Base-by-base conservation (phyloP, 2,329 filamentous ascomycete species). In the Aureobasidium sp. region DNA sequence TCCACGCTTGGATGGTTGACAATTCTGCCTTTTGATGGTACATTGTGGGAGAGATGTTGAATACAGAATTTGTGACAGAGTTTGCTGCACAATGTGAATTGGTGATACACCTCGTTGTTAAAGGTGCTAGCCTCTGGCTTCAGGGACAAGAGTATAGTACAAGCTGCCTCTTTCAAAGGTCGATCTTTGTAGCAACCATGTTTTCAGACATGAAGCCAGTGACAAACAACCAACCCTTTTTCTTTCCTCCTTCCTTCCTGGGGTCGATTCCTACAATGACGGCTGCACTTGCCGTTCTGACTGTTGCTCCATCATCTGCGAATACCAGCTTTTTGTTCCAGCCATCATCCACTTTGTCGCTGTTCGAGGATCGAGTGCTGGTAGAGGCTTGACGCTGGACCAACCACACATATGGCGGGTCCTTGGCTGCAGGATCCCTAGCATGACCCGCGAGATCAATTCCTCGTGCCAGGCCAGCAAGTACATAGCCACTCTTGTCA, bases 181-280 rank as follows among this genome's bases (percentile, higher is more conserved):
- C 76, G 36, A 86, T 77, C 69, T 80, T 80, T 22, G 82, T 75
- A 12, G 82, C 82, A 64, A 84, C 68, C 37, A 80, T 72, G 62
- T 70, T 77, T 36, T 74, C 72, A 2, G 82, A 79, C 63, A 81
- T 64, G 61, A 84, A 83, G 0, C 84, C 84, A 0, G 83, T 83
- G 2, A 81, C 78, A 69, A 83, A 86, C 17, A 87, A 68, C 82
- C 82, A 84, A 0, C 78, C 84, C 63, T 77, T 76, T 20, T 79
- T 76, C 66, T 76, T 74, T 0, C 77, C 77, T 0, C 65, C 72
- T 52, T 79, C 77, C 14, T 73, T 66, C 15, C 68, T 67, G 0
- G 82, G 81, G 42, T 84, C 77, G 57, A 83, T 78, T 0, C 78
- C 77, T 1, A 87, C 75, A 47, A 87, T 62, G 0, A 85, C 77